Evolutionary conservation across 2,329 filamentous ascomycete genomes (phyloP), one percentile per base, ranked within the genome.

Genomic region (Pseudogymnoascus sp.): DNA sequence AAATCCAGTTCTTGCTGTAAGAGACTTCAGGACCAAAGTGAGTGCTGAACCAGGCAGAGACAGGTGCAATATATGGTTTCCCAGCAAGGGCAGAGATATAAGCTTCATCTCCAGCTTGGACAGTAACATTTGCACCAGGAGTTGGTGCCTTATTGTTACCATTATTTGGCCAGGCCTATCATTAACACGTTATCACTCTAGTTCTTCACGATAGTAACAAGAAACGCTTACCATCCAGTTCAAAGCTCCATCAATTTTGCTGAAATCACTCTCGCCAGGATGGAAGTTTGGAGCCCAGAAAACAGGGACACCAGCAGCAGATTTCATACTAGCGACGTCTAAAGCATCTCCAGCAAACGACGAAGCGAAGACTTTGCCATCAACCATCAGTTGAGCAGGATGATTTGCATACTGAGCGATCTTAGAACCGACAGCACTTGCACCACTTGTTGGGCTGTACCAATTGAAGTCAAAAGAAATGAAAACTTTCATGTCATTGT

Each of bases 1-100:
- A 87, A 9, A 85, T 73, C 83, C 84, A 87, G 69, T 85, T 84
- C 75, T 88, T 64, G 31, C 63, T 62, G 16, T 62, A 64, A 4
- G 67, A 63, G 3, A 69, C 68, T 60, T 69, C 79, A 79, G 75
- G 73, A 64, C 77, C 79, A 14, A 61, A 69, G 60, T 68, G 67
- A 11, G 68, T 68, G 18, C 59, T 65, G 56, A 69, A 82, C 73
- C 65, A 81, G 64, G 69, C 69, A 75, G 65, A 78, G 70, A 69
- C 67, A 37, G 68, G 65, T 66, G 67, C 68, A 37, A 69, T 66
- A n/a, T 68, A 68, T 38, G 68, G 61, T 37, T 69, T 69, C 37
- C 65, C 65, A 21, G 38, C 66, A 36, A 69, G 65, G 38, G 67
- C 63, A 31, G 62, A 31, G 0, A 65, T 49, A 16, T 69, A 69